Evolutionary conservation across 306 rosid species (phyloP), one percentile per base, ranked within the genome.

Genomic region (Rosa rugosa): DNA sequence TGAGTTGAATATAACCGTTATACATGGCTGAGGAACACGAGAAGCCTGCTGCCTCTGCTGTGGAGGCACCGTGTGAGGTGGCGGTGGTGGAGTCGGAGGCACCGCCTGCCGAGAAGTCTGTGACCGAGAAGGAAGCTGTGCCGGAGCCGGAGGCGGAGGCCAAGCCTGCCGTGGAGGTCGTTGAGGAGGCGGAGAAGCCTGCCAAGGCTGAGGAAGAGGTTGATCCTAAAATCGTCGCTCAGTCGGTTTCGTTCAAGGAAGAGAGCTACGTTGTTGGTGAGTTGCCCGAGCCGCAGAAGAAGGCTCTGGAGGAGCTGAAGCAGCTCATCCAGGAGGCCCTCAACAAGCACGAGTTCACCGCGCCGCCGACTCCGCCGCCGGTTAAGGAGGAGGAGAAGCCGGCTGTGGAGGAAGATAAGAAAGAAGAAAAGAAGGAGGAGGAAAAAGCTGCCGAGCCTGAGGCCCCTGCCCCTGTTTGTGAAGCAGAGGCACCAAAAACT

Each of bases 161-260:
- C 36, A 27, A 27, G 16, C 17, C 38, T 31, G 16, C 65, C 5
- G 79, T 67, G 66, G 51, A 84, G 49, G 75, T 73, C 75, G 34
- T 12, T 1, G 64, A 45, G 13, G 83, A 7, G 5, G 20, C 64
- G 4, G 80, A 54, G 25, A 65, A 72, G 49, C 59, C 83, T 11
- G 69, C 56, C 60, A 85, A 86, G 79, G 22, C 72, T 1, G 80
- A 60, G 3, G 88, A 71, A 20, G 88, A 67, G 71, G 3, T 67
- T 20, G 49, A 76, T 18, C 74, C 68, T 40, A 84, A 81, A 27
- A 51, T 84, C 67, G 85, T 84, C 17, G 53, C 91, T 2, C 91
- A 91, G 75, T 95, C 98, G 11, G 96, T 90, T 67, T 95, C 99
- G 17, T 95, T 95, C 86, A 95, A 95, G 89, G 99, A 95, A 51